These are phyloP conservation scores for Pharnaceum exiguum DNA, from an alignment of 148 eudicot genomes.

Conservation along the genomic window DNA sequence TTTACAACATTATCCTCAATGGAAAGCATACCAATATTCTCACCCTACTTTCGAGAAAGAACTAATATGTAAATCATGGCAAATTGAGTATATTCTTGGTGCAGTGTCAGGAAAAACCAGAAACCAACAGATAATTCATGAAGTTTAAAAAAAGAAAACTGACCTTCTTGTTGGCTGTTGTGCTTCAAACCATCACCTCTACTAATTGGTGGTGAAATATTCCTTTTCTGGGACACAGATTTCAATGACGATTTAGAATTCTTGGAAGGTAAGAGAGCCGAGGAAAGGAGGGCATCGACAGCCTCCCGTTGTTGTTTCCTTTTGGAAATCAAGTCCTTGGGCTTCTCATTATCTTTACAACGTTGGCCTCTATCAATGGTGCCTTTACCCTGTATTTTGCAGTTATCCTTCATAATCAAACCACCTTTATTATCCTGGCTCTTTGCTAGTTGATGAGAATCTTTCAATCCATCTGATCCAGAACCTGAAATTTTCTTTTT, in stretches of 20 bases:
- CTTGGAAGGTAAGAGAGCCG: slow-evolving; percentile 86
- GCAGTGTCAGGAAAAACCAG: neutral
- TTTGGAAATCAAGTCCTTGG: slow-evolving; percentile 37
- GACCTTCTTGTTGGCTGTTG: slow-evolving; percentile 49
- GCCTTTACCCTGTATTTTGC: slow-evolving; percentile 27
- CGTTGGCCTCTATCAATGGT: slow-evolving; percentile 26
- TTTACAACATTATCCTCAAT: neutral
- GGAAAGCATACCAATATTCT: slow-evolving; percentile 1
- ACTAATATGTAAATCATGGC: too few relatives aligned
- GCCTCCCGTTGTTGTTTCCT: slow-evolving; percentile 92
- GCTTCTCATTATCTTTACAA: slow-evolving; percentile 31
- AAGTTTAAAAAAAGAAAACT: slow-evolving; percentile 16
- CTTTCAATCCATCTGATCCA: slow-evolving; percentile 14
- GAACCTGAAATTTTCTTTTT: slow-evolving; percentile 16
- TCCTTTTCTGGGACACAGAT: slow-evolving; percentile 44
- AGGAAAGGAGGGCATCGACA: slow-evolving; percentile 91
- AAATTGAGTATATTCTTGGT: too few relatives aligned
- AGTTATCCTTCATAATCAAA: slow-evolving; percentile 16
- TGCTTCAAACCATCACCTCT: slow-evolving; percentile 26
- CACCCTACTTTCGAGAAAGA: too few relatives aligned
- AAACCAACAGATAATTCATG: neutral
- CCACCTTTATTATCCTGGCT: slow-evolving; percentile 24
- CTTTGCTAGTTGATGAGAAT: slow-evolving; percentile 14
- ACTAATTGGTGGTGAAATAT: slow-evolving; percentile 33
- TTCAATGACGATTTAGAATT: slow-evolving; percentile 46